Evolutionary conservation across 257 asterid species (phyloP).

Genomic region (Jasminum sambac): DNA sequence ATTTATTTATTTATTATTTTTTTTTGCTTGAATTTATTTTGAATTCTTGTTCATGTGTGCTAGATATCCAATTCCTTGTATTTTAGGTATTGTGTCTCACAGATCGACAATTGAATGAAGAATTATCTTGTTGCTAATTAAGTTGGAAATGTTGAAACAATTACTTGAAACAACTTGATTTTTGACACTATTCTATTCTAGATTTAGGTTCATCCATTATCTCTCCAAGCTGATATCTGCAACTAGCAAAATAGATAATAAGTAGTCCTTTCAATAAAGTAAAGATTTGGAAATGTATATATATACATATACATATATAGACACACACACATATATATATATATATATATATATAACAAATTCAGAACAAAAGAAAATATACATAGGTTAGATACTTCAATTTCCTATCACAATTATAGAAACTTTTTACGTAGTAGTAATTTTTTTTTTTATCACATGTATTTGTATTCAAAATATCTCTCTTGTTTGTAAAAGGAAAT

Average conservation of each 20-base stretch:
- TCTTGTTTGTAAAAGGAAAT: too few species aligned
- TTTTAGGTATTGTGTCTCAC: conserved; percentile 27
- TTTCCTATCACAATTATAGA: too few species aligned
- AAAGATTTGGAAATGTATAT: conserved; percentile 4
- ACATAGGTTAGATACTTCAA: too few species aligned
- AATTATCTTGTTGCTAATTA: background rate
- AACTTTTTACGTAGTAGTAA: too few species aligned
- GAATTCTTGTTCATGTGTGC: conserved; percentile 18
- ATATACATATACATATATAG: too few species aligned
- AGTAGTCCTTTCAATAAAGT: background rate
- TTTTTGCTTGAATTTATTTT: conserved; percentile 11
- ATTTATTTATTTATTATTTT: conserved; percentile 16
- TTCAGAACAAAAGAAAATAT: too few species aligned
- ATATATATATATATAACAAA: too few species aligned
- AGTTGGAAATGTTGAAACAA: conserved; percentile 11
- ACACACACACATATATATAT: too few species aligned
- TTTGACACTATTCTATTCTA: background rate
- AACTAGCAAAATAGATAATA: conserved; percentile 2
- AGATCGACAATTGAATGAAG: conserved; percentile 24
- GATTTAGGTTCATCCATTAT: conserved; percentile 5
- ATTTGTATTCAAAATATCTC: too few species aligned
- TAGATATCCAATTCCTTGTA: conserved; percentile 21
- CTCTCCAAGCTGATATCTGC: background rate
- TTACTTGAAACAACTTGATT: conserved; percentile 2
- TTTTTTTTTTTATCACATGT: too few species aligned